These are phyloP conservation scores for Trichomonascaceae sp. DNA, from an alignment of 1,139 yeast genomes.

Conservation along the genomic window DNA sequence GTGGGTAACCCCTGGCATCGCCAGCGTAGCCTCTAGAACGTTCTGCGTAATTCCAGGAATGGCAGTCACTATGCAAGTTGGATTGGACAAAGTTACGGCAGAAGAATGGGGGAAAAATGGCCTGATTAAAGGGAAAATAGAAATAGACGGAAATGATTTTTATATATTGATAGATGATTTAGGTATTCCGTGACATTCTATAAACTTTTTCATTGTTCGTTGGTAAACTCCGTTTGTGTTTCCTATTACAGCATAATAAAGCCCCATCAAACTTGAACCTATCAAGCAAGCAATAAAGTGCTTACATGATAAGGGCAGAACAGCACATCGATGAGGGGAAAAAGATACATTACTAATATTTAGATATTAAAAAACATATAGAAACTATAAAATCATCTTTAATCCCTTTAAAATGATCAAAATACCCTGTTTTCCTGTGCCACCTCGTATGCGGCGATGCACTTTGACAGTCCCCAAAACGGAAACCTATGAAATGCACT, in stretches of 20 bases:
- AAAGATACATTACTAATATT: not conserved
- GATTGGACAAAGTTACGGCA: not conserved
- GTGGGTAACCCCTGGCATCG: conserved; percentile 6
- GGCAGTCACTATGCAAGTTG: conserved; percentile 4
- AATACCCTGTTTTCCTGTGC: not conserved
- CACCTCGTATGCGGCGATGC: not conserved
- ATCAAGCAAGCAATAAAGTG: not conserved
- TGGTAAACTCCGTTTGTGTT: not conserved
- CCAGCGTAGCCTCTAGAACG: conserved; percentile 6
- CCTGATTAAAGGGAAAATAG: not conserved
- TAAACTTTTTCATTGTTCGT: not conserved
- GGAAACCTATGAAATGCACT: not conserved
- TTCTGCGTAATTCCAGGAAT: conserved; percentile 7
- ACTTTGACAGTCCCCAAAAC: not conserved
- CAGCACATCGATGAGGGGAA: not conserved
- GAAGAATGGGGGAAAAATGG: no score
- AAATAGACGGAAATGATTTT: not conserved
- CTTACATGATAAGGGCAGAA: not conserved
- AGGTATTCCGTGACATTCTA: not conserved
- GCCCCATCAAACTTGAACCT: not conserved
- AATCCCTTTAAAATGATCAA: not conserved
- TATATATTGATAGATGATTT: not conserved
- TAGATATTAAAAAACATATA: not conserved
- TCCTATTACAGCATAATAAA: not conserved
- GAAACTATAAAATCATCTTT: not conserved